Base-by-base conservation (phyloP, 1,139 yeast species). In the Trichomonascaceae sp. region DNA sequence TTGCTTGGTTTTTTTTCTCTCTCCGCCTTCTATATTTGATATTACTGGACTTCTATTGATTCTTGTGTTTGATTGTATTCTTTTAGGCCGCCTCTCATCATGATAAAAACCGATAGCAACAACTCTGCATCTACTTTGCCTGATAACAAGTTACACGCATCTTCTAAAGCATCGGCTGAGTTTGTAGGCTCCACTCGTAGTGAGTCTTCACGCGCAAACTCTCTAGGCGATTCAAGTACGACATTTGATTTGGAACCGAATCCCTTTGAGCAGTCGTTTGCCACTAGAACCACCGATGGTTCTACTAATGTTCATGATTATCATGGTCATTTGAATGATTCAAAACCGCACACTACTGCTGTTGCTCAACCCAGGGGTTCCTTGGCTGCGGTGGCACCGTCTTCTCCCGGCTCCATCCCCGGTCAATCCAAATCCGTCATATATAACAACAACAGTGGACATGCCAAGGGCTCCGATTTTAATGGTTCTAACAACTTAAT, bases 201-300 rank as follows among this genome's bases (percentile, higher is more conserved):
- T 15, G 41, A 36, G 17, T 36, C 41, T 36, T 36, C 41, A 15
- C 41, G 41, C 41, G 41, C 41, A 36, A 36, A 36, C 41, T 36
- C 41, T 6, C 17, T 36, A 36, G 41, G 41, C 17, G 41, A 36
- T 36, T 36, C 41, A 9, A 12, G 17, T 36, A 36, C 41, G 22
- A 60, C 68, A 24, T 82, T 88, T 66, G 95, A 86, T 59, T 74
- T 90, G 59, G 99, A 93, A 68, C 96, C 95, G 3, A 93, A 93
- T 66, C 99, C 98, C 1, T 93, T 93, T 66, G 99, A 93, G 70
- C 85, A 86, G 68, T 88, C 96, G 50, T 93, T 93, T 73, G 97
- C 96, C 38, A 73, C 74, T 39, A 84, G 82, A 50, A 66, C 66
- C n/a, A 47, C 55, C 6, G 52, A 53, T 27, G 53, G 53, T 7